A percentile compares a stretch with the other conserved stretches of the same genome.
These are phyloP conservation scores for Wickerhamiella shivajii DNA, from an alignment of 805 yeast genomes.

Conservation along the genomic window DNA sequence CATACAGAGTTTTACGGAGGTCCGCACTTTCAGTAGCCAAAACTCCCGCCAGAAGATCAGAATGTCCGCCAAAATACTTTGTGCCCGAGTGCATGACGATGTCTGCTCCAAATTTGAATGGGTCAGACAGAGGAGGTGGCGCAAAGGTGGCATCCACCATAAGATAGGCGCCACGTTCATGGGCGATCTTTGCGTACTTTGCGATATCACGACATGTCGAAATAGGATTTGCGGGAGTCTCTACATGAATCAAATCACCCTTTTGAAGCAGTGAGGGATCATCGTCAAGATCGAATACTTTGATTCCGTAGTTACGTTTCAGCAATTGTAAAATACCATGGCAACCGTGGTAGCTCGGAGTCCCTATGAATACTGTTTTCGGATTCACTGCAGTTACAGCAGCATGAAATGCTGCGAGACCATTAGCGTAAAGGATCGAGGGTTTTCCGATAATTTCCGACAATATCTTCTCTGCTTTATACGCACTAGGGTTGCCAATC, in stretches of 20 bases:
- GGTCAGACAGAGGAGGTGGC: constrained; percentile 77
- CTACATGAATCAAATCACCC: constrained; percentile 60
- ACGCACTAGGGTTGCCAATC: constrained; percentile 55
- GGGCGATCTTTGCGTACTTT: constrained; percentile 55
- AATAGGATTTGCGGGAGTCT: constrained; percentile 74
- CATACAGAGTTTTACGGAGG: constrained; percentile 32
- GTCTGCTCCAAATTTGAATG: constrained; percentile 74
- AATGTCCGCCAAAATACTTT: constrained; percentile 91
- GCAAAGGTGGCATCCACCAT: constrained; percentile 82
- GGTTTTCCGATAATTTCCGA: constrained; percentile 46
- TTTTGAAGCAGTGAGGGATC: constrained; percentile 33
- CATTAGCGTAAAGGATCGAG: constrained; percentile 60
- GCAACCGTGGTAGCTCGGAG: constrained; percentile 69
- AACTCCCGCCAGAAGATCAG: constrained; percentile 75
- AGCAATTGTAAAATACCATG: constrained; percentile 54
- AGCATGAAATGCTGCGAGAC: constrained; percentile 70
- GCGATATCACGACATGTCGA: constrained; percentile 52
- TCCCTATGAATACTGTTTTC: constrained; percentile 55
- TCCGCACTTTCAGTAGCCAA: constrained; percentile 44
- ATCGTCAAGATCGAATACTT: constrained; percentile 19
- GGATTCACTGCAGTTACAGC: constrained; percentile 59
- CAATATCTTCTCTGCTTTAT: constrained; percentile 52
- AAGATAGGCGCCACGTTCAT: constrained; percentile 57
- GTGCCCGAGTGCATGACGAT: constrained; percentile 88
- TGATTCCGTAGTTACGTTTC: constrained; percentile 40